Base-by-base conservation (phyloP, 192 early-diverging fungal species). In the Mortierella antarctica region DNA sequence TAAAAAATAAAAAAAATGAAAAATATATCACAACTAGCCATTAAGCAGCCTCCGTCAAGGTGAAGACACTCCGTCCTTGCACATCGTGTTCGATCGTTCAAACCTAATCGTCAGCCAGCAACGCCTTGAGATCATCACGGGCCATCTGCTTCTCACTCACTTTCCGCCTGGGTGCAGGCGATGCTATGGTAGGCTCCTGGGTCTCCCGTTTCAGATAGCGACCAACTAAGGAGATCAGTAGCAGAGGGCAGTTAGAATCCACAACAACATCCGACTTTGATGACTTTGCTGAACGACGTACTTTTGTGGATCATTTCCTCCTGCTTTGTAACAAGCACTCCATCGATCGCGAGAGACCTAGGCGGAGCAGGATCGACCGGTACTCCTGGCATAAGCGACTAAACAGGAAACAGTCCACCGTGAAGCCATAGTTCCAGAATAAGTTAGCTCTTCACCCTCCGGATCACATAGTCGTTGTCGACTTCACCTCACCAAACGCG, bases 301-400 rank as follows among this genome's bases (percentile, higher is more conserved):
- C 74, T 69, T 31, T 76, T 69, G 9, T 50, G n/a, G 21, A 46
- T 42, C 0, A 51, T 48, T 6, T 39, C 53, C n/a, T 71, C 65
- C 10, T 72, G 63, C 14, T 80, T 68, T 13, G 15, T 18, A 18
- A 65, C 52, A 46, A 70, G 50, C 31, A 64, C 58, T 5, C 70
- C 77, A 39, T 80, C 77, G 4, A 80, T 41, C 2, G 54, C 39
- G 10, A 72, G 53, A 14, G 54, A 42, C 23, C 45, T 51, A 6
- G 70, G 70, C 41, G 21, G 15, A 1, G 70, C n/a, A 2, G 57
- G 45, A 6, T 61, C 40, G 39, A 52, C 41, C 2, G 49, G 65
- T 4, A 68, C 23, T 40, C 77, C 77, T 53, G 77, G 59, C n/a
- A 72, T 17, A 0, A 58, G 62, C 6, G 77, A 61, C 77, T 80